A percentile compares a stretch with the other conserved stretches of the same genome.
Conservation (phyloP, 768 basidiomycete species). For the Pisolithus tinctorius region DNA sequence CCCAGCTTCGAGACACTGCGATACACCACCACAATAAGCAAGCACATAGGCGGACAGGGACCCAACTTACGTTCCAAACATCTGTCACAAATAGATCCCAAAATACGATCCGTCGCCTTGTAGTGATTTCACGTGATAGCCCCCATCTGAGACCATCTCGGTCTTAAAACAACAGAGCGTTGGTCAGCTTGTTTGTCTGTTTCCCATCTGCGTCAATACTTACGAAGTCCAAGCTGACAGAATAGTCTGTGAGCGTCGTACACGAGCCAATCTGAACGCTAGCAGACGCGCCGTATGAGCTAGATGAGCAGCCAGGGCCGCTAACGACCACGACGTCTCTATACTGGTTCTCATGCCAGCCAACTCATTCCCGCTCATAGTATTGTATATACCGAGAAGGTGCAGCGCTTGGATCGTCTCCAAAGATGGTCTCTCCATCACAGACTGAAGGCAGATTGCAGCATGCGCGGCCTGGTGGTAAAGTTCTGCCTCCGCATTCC, state of each 20-base stretch:
- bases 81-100: conserved; percentile 77
- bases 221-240: conserved; percentile 61
- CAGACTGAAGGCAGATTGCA: conserved; percentile 58
- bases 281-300: conserved; percentile 50
- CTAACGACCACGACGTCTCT: conserved; percentile 66
- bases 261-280: conserved; percentile 1
- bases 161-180: conserved; percentile 27
- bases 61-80: conserved; percentile 46
- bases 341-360: conserved; percentile 53
- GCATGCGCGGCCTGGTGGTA: conserved; percentile 60
- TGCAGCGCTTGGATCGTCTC: conserved; percentile 67
- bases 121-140: conserved; percentile 51
- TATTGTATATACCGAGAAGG: conserved; percentile 62
- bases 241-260: conserved; percentile 10
- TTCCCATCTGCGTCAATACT: conserved; percentile 23
- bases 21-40: conserved; percentile 6
- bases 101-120: conserved; percentile 61
- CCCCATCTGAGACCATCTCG: conserved; percentile 63
- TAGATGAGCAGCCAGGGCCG: conserved; percentile 59
- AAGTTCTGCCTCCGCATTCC: conserved; percentile 46
- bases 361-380: conserved; percentile 59
- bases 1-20: conserved; percentile 61
- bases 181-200: conserved; percentile 5
- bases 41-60: background rate
- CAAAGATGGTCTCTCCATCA: conserved; percentile 64